Conservation (phyloP, 1,284 basidiomycete genomes). For the Trichosporon sp. region DNA sequence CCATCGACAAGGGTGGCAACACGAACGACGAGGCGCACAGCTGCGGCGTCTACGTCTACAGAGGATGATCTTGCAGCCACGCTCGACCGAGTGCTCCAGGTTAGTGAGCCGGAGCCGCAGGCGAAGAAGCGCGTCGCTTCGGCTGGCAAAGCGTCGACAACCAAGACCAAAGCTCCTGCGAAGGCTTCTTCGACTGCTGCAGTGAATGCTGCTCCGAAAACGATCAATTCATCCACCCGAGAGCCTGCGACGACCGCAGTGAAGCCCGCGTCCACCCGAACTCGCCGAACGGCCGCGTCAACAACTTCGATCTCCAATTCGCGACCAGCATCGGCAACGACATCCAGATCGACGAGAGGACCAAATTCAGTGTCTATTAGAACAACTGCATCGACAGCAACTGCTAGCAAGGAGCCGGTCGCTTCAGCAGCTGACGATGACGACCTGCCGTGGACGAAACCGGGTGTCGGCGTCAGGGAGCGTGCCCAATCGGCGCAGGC, state of each 20-base stretch:
- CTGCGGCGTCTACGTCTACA: background rate
- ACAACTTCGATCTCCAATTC: background rate
- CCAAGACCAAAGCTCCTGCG: background rate
- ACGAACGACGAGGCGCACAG: background rate
- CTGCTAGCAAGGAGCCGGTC: background rate
- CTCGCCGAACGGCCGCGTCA: background rate
- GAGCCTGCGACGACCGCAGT: background rate
- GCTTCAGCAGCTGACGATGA: background rate
- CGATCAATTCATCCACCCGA: background rate
- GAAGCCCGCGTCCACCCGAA: background rate
- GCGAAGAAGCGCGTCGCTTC: background rate
- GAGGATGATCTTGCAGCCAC: background rate
- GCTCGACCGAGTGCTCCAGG: background rate
- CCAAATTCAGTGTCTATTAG: background rate
- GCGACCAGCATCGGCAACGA: background rate
- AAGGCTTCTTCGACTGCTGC: background rate
- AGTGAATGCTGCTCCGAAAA: background rate
- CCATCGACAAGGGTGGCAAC: background rate
- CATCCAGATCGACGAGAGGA: background rate
- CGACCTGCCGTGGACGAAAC: conserved; percentile 11
- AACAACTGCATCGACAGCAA: background rate
- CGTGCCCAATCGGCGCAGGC: conserved; percentile 16
- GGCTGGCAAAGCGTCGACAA: background rate
- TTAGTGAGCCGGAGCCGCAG: conserved; percentile 1
- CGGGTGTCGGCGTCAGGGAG: conserved; percentile 10